A percentile compares a stretch with the other conserved stretches of the same genome.
Evolutionary conservation across 345 rosid species (phyloP).

Genomic region (Moricandia arvensis): DNA sequence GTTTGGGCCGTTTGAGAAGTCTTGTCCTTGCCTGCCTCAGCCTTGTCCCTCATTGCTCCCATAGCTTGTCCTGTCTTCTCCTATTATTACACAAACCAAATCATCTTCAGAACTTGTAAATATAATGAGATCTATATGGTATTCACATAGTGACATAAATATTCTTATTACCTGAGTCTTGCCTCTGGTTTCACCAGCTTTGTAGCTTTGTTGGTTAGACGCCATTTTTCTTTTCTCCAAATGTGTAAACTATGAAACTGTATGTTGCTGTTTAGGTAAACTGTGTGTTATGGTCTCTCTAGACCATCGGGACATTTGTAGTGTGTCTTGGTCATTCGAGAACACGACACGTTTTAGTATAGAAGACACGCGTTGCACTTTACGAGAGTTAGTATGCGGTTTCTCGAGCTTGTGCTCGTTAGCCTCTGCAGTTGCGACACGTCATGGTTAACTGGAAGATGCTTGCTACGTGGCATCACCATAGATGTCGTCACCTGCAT

Average conservation of each 20-base stretch:
- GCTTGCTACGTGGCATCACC: conserved; percentile 22
- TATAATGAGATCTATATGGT: not conserved
- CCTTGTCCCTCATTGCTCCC: conserved; percentile 35
- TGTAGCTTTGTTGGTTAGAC: conserved; percentile 48
- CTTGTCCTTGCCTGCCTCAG: conserved; percentile 36
- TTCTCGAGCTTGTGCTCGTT: conserved; percentile 23
- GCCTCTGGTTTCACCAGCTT: conserved; percentile 60
- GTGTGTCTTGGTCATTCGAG: conserved; percentile 27
- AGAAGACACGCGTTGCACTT: not conserved
- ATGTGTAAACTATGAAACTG: not conserved
- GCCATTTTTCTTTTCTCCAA: conserved; percentile 43
- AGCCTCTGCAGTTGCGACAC: conserved; percentile 30
- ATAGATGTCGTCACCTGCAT: conserved; percentile 13
- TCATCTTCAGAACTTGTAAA: not conserved
- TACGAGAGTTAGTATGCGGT: conserved; percentile 18
- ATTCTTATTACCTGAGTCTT: conserved; percentile 45
- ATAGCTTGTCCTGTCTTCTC: conserved; percentile 39
- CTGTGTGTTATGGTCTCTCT: conserved; percentile 2
- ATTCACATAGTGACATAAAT: not conserved
- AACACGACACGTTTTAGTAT: conserved; percentile 20
- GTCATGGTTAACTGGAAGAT: conserved; percentile 10
- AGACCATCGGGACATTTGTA: conserved; percentile 32
- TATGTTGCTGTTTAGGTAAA: conserved; percentile 15
- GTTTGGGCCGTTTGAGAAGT: conserved; percentile 4
- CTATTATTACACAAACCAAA: conserved; percentile 10